Evolutionary conservation across 2,329 filamentous ascomycete species (phyloP).

Genomic region (Ascosphaera apis): DNA sequence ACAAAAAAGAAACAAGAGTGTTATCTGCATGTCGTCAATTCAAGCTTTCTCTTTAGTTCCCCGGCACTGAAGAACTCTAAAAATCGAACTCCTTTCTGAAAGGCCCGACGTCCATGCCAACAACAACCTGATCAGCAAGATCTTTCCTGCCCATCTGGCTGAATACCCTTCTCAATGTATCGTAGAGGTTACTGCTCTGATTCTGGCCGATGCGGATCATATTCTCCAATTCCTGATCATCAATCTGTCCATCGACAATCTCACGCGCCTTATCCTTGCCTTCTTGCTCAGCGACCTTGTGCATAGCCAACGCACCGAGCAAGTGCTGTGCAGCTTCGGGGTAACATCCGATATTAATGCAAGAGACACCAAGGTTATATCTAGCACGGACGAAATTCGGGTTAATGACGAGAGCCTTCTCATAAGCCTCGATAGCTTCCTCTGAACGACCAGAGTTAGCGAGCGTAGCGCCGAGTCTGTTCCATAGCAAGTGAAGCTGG

Average conservation of each 20-base stretch:
- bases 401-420: conserved; percentile 68
- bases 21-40: too few relatives aligned
- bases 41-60: neutral
- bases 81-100: conserved; percentile 89
- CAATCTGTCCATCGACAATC: conserved; percentile 41
- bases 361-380: conserved; percentile 89
- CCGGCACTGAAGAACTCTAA: too few relatives aligned
- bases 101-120: conserved; percentile 71
- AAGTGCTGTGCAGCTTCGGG: conserved; percentile 84
- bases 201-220: conserved; percentile 68
- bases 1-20: too few relatives aligned
- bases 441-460: conserved; percentile 85
- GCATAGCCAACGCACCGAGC: conserved; percentile 79
- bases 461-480: conserved; percentile 81
- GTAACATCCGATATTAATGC: conserved; percentile 93
- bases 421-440: conserved; percentile 92
- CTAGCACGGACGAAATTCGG: conserved; percentile 93
- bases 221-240: conserved; percentile 55
- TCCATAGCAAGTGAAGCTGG: conserved; percentile 90
- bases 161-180: conserved; percentile 85
- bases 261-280: conserved; percentile 65
- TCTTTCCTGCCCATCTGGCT: conserved; percentile 83
- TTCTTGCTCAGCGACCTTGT: conserved; percentile 74
- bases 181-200: conserved; percentile 87
- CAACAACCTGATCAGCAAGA: conserved; percentile 64